phyloP scores from a whole-genome alignment of 2,329 filamentous ascomycete species.

The Meredithiella fracta region DNA sequence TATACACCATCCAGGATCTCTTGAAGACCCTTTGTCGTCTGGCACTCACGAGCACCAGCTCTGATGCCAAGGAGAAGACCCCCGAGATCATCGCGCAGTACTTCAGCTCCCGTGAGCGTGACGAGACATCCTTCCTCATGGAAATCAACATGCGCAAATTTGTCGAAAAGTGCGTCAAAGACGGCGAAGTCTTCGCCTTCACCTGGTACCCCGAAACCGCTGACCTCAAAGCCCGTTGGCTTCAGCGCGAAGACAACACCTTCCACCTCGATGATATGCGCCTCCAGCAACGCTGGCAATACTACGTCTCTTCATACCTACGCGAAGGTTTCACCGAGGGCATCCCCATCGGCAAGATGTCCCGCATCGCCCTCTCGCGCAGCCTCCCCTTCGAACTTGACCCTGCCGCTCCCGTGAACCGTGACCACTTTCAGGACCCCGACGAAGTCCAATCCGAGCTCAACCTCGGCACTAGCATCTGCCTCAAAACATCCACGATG shows the following conservation, averaged over 20 bases:
- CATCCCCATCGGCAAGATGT: constrained; percentile 46
- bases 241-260: constrained; percentile 53
- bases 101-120: constrained; percentile 60
- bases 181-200: constrained; percentile 79
- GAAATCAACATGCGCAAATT: constrained; percentile 85
- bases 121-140: constrained; percentile 74
- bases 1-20: constrained; percentile 86
- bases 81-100: constrained; percentile 80
- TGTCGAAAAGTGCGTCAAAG: constrained; percentile 83
- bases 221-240: constrained; percentile 40
- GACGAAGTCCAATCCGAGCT: constrained; percentile 44
- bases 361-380: constrained; percentile 52
- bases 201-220: constrained; percentile 35
- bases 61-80: constrained; percentile 84
- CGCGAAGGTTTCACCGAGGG: constrained; percentile 79
- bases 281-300: constrained; percentile 71
- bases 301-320: constrained; percentile 86
- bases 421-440: constrained; percentile 35
- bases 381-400: constrained; percentile 51
- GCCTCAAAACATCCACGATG: constrained; percentile 62
- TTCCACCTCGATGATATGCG: constrained; percentile 84
- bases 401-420: constrained; percentile 29
- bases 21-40: constrained; percentile 67
- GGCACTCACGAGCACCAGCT: constrained; percentile 65
- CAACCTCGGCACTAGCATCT: constrained; percentile 55